These are phyloP conservation scores for Aphanomyces astaci DNA, from an alignment of 352 stramenopile genomes.

Conservation along the genomic window DNA sequence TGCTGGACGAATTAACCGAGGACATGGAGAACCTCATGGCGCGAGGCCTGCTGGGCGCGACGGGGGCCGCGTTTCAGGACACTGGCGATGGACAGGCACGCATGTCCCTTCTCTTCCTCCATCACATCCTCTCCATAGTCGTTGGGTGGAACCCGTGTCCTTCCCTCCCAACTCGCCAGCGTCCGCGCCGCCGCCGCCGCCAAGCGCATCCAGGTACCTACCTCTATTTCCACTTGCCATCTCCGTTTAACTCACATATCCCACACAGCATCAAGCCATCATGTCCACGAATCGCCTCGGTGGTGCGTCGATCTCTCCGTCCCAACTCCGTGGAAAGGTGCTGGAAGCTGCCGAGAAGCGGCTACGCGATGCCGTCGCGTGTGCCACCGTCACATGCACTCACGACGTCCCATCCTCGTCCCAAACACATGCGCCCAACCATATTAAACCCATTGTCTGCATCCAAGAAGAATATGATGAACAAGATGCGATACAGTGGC, in stretches of 20 bases:
- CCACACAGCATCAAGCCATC: constrained; percentile 32
- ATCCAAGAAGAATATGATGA: constrained; percentile 39
- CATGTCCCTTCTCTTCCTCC: background rate
- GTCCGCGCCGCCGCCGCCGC: background rate
- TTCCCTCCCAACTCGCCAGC: background rate
- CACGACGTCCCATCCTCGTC: constrained; percentile 22
- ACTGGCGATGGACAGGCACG: constrained; percentile 37
- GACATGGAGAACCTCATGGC: constrained; percentile 58
- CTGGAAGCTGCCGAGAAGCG: constrained; percentile 49
- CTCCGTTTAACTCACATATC: background rate
- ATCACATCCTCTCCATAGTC: background rate
- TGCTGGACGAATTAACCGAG: constrained; percentile 47
- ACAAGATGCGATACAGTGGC: constrained; percentile 16
- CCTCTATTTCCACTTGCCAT: background rate
- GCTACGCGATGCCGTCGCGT: constrained; percentile 33
- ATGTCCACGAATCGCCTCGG: constrained; percentile 32
- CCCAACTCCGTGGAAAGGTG: constrained; percentile 30
- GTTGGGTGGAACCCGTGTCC: background rate
- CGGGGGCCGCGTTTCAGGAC: constrained; percentile 39
- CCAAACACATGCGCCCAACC: constrained; percentile 29
- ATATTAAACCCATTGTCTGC: no score
- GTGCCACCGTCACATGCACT: constrained; percentile 2
- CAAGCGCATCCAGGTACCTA: background rate
- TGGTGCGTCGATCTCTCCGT: background rate
- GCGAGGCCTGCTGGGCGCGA: constrained; percentile 35